Evolutionary conservation across 495 filamentous ascomycete species (phyloP).

Genomic region (Xylaria nigripes): DNA sequence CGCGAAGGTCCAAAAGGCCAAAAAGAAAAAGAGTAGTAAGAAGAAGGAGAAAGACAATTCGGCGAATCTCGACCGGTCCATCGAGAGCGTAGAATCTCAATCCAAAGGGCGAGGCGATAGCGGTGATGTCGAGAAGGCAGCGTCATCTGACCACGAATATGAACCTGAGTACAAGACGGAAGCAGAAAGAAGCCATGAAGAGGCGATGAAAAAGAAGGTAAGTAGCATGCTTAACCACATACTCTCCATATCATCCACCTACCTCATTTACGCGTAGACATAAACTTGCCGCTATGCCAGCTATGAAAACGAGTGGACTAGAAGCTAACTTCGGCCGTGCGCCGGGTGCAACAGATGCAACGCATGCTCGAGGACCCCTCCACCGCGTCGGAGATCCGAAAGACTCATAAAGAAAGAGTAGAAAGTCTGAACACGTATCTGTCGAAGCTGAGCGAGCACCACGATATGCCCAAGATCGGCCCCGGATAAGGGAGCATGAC

Average conservation of each 20-base stretch:
- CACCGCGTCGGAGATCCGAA: conserved; percentile 60
- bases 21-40: conserved; percentile 52
- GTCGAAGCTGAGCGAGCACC: conserved; percentile 86
- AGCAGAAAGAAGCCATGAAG: conserved; percentile 71
- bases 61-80: conserved; percentile 29
- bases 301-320: neutral
- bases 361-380: conserved; percentile 48
- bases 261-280: neutral
- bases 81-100: conserved; percentile 10
- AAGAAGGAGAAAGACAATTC: conserved; percentile 6
- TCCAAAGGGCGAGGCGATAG: conserved; percentile 10
- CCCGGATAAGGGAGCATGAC: conserved; percentile 46
- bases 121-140: conserved; percentile 14
- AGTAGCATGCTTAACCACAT: too few species aligned
- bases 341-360: conserved; percentile 51
- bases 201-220: conserved; percentile 72
- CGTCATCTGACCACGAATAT: conserved; percentile 14
- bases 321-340: conserved; percentile 30
- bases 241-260: neutral
- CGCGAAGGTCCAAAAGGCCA: conserved; percentile 51
- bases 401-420: conserved; percentile 94
- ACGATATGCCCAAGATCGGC: conserved; percentile 90
- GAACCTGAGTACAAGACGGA: conserved; percentile 61
- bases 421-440: conserved; percentile 94
- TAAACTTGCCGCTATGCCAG: conserved; percentile 13